These are phyloP conservation scores for Aspergillus brasiliensis DNA, from an alignment of 2,329 filamentous ascomycete species.

Conservation along the genomic window DNA sequence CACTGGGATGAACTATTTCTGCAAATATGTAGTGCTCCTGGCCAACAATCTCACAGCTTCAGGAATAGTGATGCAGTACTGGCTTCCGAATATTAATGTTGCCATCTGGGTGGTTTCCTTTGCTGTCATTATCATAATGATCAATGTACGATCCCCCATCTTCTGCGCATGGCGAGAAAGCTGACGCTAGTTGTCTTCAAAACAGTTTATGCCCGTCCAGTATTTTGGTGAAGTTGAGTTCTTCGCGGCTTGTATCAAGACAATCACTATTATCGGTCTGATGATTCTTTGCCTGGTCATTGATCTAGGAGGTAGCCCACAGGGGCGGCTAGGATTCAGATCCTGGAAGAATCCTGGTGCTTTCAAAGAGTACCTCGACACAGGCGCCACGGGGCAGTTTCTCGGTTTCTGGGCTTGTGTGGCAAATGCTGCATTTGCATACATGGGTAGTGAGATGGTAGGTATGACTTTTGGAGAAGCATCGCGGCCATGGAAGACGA, in stretches of 20 bases:
- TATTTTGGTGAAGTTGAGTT: slow-evolving; percentile 9
- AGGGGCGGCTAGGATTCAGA: slow-evolving; percentile 61
- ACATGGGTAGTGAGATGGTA: slow-evolving; percentile 71
- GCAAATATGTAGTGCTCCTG: slow-evolving; percentile 4
- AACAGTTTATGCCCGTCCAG: background rate
- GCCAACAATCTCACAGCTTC: slow-evolving; percentile 11
- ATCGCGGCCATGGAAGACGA: slow-evolving; percentile 71
- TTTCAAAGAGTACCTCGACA: slow-evolving; percentile 49
- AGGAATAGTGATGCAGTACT: slow-evolving; percentile 11
- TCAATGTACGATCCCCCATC: too few relatives aligned
- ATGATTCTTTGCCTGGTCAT: slow-evolving; percentile 8
- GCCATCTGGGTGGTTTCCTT: slow-evolving; percentile 9
- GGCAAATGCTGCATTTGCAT: slow-evolving; percentile 73
- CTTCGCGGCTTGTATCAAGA: background rate
- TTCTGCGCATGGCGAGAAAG: too few relatives aligned
- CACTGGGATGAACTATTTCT: slow-evolving; percentile 14
- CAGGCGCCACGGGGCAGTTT: slow-evolving; percentile 53
- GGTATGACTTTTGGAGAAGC: slow-evolving; percentile 75
- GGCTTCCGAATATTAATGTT: slow-evolving; percentile 7
- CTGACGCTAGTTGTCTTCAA: too few relatives aligned
- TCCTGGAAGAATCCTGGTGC: slow-evolving; percentile 65
- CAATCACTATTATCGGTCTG: background rate
- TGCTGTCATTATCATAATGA: background rate
- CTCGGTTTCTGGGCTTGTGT: slow-evolving; percentile 66
- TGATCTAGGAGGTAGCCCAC: slow-evolving; percentile 13